Base-by-base conservation (phyloP, 2,329 filamentous ascomycete species). In the Nothomitra cinnamomea region DNA sequence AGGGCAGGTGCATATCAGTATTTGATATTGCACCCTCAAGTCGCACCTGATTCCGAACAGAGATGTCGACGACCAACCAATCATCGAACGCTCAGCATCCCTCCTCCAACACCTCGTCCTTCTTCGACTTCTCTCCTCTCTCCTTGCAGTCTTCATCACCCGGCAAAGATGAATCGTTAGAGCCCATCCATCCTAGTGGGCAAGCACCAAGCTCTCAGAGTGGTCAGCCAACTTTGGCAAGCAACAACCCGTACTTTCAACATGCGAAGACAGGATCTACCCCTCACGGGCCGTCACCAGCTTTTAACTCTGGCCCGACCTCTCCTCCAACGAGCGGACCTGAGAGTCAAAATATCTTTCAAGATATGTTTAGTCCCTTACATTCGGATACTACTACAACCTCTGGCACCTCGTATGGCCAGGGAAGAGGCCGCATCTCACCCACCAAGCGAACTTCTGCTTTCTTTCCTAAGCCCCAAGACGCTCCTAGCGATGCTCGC, bases 91-190 rank as follows among this genome's bases (percentile, higher is more conserved):
- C 24, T 17, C 45, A 49, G 45, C 45, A 28, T 13, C 45, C 45
- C 2, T 10, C 45, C 45, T 24, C 45, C 25, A 49, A 49, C 24
- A 35, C 25, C 5, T 49, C 45, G 15, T 49, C 45, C 24, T 49
- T 49, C 45, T 49, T 49, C 45, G 45, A 49, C 25, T 49, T 49
- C 45, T 49, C 45, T 35, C 45, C 45, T 35, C 24, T 49, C 45
- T 35, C 24, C 32, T 22, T 49, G 10, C 45, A 32, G 17, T 49
- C 45, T 5, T 49, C 45, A 5, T 24, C 45, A 24, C 45, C 45
- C 2, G 25, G 45, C 10, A 49, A 35, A 22, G 45, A 49, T 24
- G 45, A 49, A 24, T 35, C 45, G 25, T 7, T 28, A 28, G 45
- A 49, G 24, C 32, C 45, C 7, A 24, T 21, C 4, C 45, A 24